Base-by-base conservation (phyloP, 495 filamentous ascomycete species). In the Acidiella bohemica region DNA sequence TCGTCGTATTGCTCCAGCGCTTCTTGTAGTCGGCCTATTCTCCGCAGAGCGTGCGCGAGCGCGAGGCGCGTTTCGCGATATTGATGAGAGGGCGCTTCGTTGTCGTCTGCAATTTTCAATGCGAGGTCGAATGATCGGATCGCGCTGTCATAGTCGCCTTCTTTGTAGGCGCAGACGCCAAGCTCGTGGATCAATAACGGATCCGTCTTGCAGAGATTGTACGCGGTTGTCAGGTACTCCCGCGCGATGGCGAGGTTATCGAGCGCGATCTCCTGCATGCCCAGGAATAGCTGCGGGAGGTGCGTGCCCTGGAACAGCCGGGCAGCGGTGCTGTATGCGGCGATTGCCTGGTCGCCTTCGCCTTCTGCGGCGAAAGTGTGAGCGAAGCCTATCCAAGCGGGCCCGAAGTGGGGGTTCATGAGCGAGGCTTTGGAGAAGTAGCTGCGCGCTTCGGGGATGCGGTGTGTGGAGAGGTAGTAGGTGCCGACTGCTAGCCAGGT, bases 351-450 rank as follows among this genome's bases (percentile, higher is more conserved):
- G 56, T 99, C 90, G 60, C 96, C 86, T 61, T 99, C 90, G 39
- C 92, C 90, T 60, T 99, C 90, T n/a, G 88, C 88, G n/a, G 90
- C 92, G 57, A 99, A 99, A 0, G 92, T 99, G 64, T 99, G 90
- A 17, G 90, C 90, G 60, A 99, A 99, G 7, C 90, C 90, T 44
- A 99, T 96, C 90, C 90, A 99, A 27, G 90, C 90, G 4, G 92
- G 84, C 4, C 90, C 92, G 51, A 93, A 96, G 63, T 96, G 90
- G 21, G 90, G 84, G 55, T 99, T 86, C 73, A 99, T 82, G 70
- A 94, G 80, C 47, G 79, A 86, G 10, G 90, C 81, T 67, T 99
- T 99, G 44, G 81, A 88, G 61, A 99, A 99, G 64, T 84, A 96
- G 11, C 86, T 78, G 1, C 90, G 77, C 3, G 90, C 85, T 59